Conservation (phyloP, 768 basidiomycete genomes). For the Russula compacta region DNA sequence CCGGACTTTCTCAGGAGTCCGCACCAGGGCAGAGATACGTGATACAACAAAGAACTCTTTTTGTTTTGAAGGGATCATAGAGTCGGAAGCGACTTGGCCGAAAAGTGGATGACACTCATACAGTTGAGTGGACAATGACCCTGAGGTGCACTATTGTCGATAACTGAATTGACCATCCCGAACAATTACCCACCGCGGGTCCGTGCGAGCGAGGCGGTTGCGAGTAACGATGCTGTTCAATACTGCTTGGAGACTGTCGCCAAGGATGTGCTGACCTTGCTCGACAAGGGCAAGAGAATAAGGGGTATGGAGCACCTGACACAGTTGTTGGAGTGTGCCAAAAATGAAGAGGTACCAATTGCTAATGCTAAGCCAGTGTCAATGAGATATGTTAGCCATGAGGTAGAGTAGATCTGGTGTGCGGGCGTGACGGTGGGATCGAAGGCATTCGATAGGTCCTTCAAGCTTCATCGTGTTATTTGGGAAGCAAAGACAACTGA, state of each 20-base stretch:
- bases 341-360: not conserved
- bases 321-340: not conserved
- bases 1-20: conserved; percentile 14
- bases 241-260: conserved; percentile 57
- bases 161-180: not conserved
- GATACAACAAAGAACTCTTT: conserved; percentile 11
- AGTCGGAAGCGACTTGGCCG: conserved; percentile 6
- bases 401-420: conserved; percentile 60
- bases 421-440: conserved; percentile 58
- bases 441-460: conserved; percentile 29
- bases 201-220: conserved; percentile 12
- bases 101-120: conserved; percentile 27
- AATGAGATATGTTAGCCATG: conserved; percentile 53
- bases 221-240: conserved; percentile 72
- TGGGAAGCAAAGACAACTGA: conserved; percentile 25
- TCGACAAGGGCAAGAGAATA: conserved; percentile 48
- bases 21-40: conserved; percentile 13
- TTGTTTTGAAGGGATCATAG: not conserved
- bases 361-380: conserved; percentile 46
- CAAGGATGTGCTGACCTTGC: conserved; percentile 51
- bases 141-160: not conserved
- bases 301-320: conserved; percentile 40
- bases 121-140: conserved; percentile 21
- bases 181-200: conserved; percentile 9
- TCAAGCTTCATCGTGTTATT: conserved; percentile 35